These are phyloP conservation scores for Glycine tomentella DNA, from an alignment of 306 rosid genomes.

Conservation along the genomic window DNA sequence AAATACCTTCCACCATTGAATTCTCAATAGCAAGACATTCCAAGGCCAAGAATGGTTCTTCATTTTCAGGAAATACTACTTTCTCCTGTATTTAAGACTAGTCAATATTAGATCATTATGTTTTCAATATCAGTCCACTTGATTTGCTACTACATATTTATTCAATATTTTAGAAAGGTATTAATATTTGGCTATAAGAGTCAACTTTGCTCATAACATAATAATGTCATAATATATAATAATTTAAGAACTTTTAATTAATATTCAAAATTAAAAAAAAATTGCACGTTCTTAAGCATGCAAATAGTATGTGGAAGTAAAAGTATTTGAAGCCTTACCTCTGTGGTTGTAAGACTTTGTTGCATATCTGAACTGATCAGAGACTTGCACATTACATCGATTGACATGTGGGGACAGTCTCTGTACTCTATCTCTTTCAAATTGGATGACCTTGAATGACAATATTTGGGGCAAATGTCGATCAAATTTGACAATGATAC, in stretches of 20 bases:
- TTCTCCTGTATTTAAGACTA: not conserved
- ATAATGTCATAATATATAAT: not conserved
- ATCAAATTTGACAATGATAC: not conserved
- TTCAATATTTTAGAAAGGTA: not conserved
- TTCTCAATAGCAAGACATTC: conserved; percentile 11
- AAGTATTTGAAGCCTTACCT: conserved; percentile 1
- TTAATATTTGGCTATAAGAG: not conserved
- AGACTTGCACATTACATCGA: not conserved
- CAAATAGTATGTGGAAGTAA: not conserved
- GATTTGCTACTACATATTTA: too few species aligned
- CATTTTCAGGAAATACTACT: not conserved
- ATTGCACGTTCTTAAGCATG: not conserved
- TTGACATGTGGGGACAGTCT: not conserved
- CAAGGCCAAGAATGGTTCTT: not conserved
- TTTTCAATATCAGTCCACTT: not conserved
- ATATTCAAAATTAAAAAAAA: not conserved
- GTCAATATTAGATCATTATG: not conserved
- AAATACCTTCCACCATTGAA: conserved; percentile 32
- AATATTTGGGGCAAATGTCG: not conserved
- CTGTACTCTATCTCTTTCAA: not conserved
- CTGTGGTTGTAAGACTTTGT: not conserved
- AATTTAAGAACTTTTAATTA: not conserved
- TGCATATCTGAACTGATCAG: not conserved
- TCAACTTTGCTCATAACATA: not conserved
- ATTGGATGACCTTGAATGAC: not conserved